Conservation (phyloP, 1,284 basidiomycete genomes). For the Irpex sp. region DNA sequence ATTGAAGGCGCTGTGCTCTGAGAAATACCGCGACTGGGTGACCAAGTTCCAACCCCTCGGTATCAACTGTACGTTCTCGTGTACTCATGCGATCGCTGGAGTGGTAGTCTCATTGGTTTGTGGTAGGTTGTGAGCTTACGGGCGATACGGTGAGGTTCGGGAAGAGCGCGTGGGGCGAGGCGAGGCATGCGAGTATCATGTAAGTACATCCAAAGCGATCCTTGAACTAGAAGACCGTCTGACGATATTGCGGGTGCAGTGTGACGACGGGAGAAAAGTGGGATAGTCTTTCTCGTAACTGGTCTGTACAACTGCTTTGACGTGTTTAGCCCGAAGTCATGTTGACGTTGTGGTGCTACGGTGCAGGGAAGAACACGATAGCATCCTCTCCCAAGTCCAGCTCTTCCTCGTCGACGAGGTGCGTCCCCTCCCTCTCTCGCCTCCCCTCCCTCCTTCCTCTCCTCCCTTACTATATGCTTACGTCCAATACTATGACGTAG, state of each 20-base stretch:
- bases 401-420: slow-evolving; percentile 92
- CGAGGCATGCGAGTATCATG: slow-evolving; percentile 74
- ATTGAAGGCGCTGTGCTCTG: slow-evolving; percentile 80
- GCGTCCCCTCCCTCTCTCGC: slow-evolving; percentile 9
- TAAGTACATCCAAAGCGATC: too few species aligned
- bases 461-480: too few species aligned
- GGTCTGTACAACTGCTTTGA: too few species aligned
- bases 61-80: slow-evolving; percentile 55
- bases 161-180: slow-evolving; percentile 62
- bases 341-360: too few species aligned
- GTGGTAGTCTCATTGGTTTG: not conserved
- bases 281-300: slow-evolving; percentile 85
- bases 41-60: slow-evolving; percentile 72
- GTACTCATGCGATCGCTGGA: not conserved
- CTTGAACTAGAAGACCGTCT: not conserved
- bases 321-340: too few species aligned
- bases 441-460: too few species aligned
- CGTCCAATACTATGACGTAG: slow-evolving; percentile 40
- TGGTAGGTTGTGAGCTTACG: slow-evolving; percentile 79
- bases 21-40: slow-evolving; percentile 82
- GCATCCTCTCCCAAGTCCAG: slow-evolving; percentile 63
- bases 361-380: slow-evolving; percentile 60
- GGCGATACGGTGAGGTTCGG: slow-evolving; percentile 76
- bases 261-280: slow-evolving; percentile 92
- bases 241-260: slow-evolving; percentile 28